phyloP scores from a whole-genome alignment of 768 basidiomycete species.

The Tulasnella sp. region DNA sequence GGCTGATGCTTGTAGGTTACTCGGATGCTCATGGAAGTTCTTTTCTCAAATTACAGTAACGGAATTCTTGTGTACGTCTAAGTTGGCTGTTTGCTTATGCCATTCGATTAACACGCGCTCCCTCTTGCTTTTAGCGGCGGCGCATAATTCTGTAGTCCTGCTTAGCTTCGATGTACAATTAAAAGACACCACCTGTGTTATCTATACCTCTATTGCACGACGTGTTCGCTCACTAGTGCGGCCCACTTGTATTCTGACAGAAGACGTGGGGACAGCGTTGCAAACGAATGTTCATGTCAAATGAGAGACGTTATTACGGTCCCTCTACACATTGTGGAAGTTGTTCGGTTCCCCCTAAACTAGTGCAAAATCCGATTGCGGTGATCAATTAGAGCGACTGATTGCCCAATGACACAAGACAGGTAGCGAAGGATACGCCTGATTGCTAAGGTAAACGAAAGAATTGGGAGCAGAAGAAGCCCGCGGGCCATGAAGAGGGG shows the following conservation, averaged over 20 bases:
- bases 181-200: not conserved
- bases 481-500: not conserved
- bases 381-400: not conserved
- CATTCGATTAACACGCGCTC: not conserved
- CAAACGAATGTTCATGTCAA: no score
- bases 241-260: no score
- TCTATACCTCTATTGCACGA: not conserved
- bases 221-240: no score
- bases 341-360: not conserved
- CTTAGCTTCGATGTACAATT: not conserved
- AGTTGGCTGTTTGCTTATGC: not conserved
- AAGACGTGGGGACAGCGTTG: no score
- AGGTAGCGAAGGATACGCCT: not conserved
- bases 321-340: not conserved
- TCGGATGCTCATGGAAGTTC: not conserved
- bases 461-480: not conserved
- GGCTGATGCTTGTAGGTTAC: no score
- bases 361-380: not conserved
- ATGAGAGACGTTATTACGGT: no score
- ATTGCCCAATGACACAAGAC: not conserved
- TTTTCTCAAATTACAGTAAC: not conserved
- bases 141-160: not conserved
- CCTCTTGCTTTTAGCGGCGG: slow-evolving; percentile 9
- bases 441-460: not conserved
- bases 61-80: slow-evolving; percentile 27